phyloP scores from a whole-genome alignment of 176 grass and related monocot species.

The Otatea glauca region DNA sequence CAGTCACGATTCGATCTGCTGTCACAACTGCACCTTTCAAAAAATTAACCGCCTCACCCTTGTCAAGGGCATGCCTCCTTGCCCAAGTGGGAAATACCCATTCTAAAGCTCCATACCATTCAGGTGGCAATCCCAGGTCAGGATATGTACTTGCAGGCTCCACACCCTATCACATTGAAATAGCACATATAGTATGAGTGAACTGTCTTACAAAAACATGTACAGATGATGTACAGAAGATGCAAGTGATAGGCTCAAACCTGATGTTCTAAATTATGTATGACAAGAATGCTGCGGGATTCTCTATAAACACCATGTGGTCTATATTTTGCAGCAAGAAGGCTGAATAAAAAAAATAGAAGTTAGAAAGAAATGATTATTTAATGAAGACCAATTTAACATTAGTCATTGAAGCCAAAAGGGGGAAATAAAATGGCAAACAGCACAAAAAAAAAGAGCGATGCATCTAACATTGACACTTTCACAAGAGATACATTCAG shows the following conservation, averaged over 20 bases:
- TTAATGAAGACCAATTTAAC: slow-evolving; percentile 35
- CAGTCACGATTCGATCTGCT: slow-evolving; percentile 86
- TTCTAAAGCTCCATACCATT: slow-evolving; percentile 97
- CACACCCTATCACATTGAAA: slow-evolving; percentile 66
- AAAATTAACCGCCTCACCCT: slow-evolving; percentile 92
- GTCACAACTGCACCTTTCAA: slow-evolving; percentile 95
- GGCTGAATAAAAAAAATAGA: slow-evolving; percentile 48
- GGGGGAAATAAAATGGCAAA: not conserved
- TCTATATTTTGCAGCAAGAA: slow-evolving; percentile 92
- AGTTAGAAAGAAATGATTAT: slow-evolving; percentile 33
- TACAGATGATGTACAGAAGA: slow-evolving; percentile 14
- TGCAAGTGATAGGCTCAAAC: slow-evolving; percentile 46
- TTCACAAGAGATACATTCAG: not conserved
- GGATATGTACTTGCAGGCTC: slow-evolving; percentile 88
- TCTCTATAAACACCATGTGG: slow-evolving; percentile 94
- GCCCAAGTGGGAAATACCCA: slow-evolving; percentile 97
- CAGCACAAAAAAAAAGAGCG: not conserved
- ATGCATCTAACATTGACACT: not conserved
- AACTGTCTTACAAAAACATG: slow-evolving; percentile 1
- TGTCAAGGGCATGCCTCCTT: slow-evolving; percentile 90
- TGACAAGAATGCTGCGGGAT: slow-evolving; percentile 79
- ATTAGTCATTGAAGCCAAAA: not conserved
- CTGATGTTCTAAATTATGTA: slow-evolving; percentile 99
- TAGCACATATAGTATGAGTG: slow-evolving; percentile 23
- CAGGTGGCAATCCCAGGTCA: slow-evolving; percentile 73